Conservation (phyloP, 2,329 filamentous ascomycete genomes). For the Lachnellula occidentalis region DNA sequence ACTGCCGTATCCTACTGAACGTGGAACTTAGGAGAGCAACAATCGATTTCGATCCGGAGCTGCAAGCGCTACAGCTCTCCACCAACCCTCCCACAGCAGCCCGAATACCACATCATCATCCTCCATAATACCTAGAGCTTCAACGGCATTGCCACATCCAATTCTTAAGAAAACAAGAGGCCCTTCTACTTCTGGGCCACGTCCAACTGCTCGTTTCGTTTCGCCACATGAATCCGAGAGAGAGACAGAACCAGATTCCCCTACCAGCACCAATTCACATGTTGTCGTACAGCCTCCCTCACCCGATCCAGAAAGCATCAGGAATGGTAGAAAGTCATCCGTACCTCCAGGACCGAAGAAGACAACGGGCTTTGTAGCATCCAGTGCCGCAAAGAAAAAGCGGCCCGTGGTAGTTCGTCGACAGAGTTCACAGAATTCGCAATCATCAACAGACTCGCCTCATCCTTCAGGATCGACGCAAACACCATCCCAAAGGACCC, state of each 20-base stretch:
- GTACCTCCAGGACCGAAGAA: slow-evolving; percentile 30
- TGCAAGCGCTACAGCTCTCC: slow-evolving; percentile 20
- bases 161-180: slow-evolving; percentile 56
- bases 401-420: slow-evolving; percentile 42
- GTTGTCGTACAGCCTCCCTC: slow-evolving; percentile 25
- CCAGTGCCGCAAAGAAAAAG: slow-evolving; percentile 38
- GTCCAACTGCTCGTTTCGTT: slow-evolving; percentile 56
- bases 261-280: slow-evolving; percentile 36
- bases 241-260: slow-evolving; percentile 36
- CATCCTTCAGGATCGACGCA: slow-evolving; percentile 1
- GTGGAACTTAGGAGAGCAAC: slow-evolving; percentile 18
- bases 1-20: slow-evolving; percentile 21
- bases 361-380: slow-evolving; percentile 36
- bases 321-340: slow-evolving; percentile 19
- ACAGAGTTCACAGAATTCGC: slow-evolving; percentile 39
- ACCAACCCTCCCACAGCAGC: slow-evolving; percentile 10
- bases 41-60: slow-evolving; percentile 16
- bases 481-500: slow-evolving; percentile 9
- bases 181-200: slow-evolving; percentile 46
- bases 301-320: slow-evolving; percentile 11
- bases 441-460: slow-evolving; percentile 20
- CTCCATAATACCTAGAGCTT: slow-evolving; percentile 26
- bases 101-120: slow-evolving; percentile 21
- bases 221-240: slow-evolving; percentile 47
- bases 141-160: slow-evolving; percentile 43